Evolutionary conservation across 805 yeast species (phyloP).

Genomic region (Candida boleticola): DNA sequence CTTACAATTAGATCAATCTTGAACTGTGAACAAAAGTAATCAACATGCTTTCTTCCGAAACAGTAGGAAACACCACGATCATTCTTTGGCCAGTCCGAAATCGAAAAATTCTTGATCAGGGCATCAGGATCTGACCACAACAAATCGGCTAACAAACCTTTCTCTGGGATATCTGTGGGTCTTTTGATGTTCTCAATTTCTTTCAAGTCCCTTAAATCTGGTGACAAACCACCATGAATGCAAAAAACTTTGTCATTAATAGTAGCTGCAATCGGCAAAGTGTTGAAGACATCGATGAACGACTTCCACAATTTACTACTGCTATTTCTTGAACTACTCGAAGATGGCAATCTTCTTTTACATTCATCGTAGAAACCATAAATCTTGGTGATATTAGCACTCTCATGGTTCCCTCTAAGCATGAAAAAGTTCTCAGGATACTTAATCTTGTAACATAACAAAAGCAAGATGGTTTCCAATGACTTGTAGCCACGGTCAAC

Average conservation of each 20-base stretch:
- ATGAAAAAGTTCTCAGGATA: conserved; percentile 61
- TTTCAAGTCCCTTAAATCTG: conserved; percentile 59
- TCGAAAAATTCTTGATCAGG: conserved; percentile 28
- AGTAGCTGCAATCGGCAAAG: conserved; percentile 61
- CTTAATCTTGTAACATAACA: conserved; percentile 53
- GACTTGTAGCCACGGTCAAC: conserved; percentile 61
- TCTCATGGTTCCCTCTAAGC: conserved; percentile 60
- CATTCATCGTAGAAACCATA: conserved; percentile 64
- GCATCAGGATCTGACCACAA: conserved; percentile 83
- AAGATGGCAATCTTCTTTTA: conserved; percentile 44
- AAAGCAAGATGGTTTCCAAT: conserved; percentile 51
- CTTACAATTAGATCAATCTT: conserved; percentile 75
- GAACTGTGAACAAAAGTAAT: conserved; percentile 60
- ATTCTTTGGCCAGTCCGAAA: conserved; percentile 69
- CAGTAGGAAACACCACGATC: conserved; percentile 83
- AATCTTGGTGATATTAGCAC: conserved; percentile 57
- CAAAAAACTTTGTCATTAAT: conserved; percentile 57
- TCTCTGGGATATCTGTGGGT: conserved; percentile 84
- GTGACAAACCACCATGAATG: conserved; percentile 74
- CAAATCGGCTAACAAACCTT: conserved; percentile 73
- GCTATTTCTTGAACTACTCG: conserved; percentile 17
- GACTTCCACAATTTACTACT: conserved; percentile 47
- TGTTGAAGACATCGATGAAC: conserved; percentile 55
- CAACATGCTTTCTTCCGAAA: conserved; percentile 73
- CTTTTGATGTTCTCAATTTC: conserved; percentile 71